Evolutionary conservation across 1,284 basidiomycete species (phyloP).

Genomic region (Rhodotorula sp.): DNA sequence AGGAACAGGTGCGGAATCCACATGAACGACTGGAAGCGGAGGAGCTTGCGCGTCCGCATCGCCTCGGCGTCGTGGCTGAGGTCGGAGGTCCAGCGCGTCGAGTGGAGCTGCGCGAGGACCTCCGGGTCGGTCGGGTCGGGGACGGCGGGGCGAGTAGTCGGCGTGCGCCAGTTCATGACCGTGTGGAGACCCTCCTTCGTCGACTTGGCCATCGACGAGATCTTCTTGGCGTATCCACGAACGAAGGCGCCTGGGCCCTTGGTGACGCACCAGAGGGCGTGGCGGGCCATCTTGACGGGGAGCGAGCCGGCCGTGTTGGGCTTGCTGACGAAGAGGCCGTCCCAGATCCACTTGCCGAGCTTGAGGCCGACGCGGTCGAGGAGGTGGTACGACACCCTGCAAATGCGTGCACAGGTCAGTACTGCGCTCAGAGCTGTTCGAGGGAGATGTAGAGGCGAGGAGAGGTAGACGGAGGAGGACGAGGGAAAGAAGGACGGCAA

Average conservation of each 20-base stretch:
- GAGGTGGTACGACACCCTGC: slow-evolving; percentile 51
- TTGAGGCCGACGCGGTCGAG: slow-evolving; percentile 50
- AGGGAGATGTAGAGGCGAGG: too few species aligned
- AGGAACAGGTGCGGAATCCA: slow-evolving; percentile 50
- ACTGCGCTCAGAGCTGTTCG: too few species aligned
- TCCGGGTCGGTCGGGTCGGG: slow-evolving; percentile 49
- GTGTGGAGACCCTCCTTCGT: slow-evolving; percentile 41
- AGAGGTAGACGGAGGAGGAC: not conserved
- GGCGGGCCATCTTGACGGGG: slow-evolving; percentile 45
- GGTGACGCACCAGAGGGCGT: slow-evolving; percentile 41
- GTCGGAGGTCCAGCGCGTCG: slow-evolving; percentile 52
- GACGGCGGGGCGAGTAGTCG: slow-evolving; percentile 46
- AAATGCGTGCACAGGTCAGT: slow-evolving; percentile 23
- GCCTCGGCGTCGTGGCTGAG: slow-evolving; percentile 51
- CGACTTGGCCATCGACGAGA: slow-evolving; percentile 23
- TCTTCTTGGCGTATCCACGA: slow-evolving; percentile 29
- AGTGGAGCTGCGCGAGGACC: slow-evolving; percentile 51
- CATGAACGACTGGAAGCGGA: slow-evolving; percentile 49
- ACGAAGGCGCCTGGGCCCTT: slow-evolving; percentile 43
- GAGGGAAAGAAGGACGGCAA: not conserved
- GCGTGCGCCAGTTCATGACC: slow-evolving; percentile 48
- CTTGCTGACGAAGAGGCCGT: slow-evolving; percentile 51
- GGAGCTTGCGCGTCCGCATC: slow-evolving; percentile 50
- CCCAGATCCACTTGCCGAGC: slow-evolving; percentile 53
- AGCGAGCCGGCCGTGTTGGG: slow-evolving; percentile 48